Evolutionary conservation across 257 asterid genomes (phyloP).

Genomic region (Forsythia suspensa): DNA sequence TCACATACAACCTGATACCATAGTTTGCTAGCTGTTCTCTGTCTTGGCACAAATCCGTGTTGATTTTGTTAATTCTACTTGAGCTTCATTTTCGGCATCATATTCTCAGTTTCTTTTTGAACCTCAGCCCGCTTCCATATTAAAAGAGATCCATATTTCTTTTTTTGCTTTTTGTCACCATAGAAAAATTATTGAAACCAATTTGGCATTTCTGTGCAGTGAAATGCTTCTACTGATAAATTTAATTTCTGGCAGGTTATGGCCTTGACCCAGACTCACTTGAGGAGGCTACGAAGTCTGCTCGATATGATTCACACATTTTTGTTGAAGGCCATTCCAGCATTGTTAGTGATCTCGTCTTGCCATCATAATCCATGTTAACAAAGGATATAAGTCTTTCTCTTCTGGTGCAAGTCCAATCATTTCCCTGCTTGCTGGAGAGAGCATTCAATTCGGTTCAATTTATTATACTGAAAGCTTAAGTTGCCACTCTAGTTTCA

Average conservation of each 20-base stretch:
- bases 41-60: not conserved
- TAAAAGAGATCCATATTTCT: not conserved
- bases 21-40: not conserved
- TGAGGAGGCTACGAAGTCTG: slow-evolving; percentile 89
- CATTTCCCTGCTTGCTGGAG: slow-evolving; percentile 92
- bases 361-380: slow-evolving; percentile 58
- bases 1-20: not conserved
- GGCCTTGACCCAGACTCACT: slow-evolving; percentile 88
- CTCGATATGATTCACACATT: slow-evolving; percentile 55
- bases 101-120: not conserved
- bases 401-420: slow-evolving; percentile 79
- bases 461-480: not conserved
- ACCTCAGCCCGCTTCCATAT: not conserved
- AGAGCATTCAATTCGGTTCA: slow-evolving; percentile 92
- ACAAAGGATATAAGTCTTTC: slow-evolving; percentile 64
- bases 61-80: not conserved
- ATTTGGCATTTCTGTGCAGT: not conserved
- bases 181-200: not conserved
- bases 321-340: slow-evolving; percentile 67
- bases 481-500: not conserved
- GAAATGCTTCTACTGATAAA: slow-evolving; percentile 1
- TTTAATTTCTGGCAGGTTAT: slow-evolving; percentile 61
- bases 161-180: slow-evolving; percentile 7
- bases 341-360: slow-evolving; percentile 49
- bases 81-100: not conserved